Conservation (phyloP, 352 stramenopile genomes). For the Pilasporangium apinafurcum region DNA sequence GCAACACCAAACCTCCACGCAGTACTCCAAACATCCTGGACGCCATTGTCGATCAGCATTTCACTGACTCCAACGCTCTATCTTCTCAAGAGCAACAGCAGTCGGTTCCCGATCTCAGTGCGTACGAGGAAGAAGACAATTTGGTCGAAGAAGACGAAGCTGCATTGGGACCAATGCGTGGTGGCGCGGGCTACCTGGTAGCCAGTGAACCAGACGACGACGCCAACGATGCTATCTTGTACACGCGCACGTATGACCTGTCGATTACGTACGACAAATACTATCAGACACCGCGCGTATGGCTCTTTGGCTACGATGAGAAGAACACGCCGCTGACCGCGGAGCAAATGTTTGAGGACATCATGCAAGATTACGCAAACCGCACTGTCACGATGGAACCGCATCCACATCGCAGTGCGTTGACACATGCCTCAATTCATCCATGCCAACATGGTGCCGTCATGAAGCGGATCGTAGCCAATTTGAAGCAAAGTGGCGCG, state of each 20-base stretch:
- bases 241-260: constrained; percentile 97
- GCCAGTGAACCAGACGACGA: constrained; percentile 74
- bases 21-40: constrained; percentile 34
- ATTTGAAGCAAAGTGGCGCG: constrained; percentile 51
- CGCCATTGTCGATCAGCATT: constrained; percentile 74
- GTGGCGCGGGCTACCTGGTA: constrained; percentile 38
- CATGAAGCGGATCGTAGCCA: constrained; percentile 98
- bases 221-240: constrained; percentile 89
- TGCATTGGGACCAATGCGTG: constrained; percentile 14
- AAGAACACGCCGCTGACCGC: constrained; percentile 80
- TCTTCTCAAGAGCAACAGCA: constrained; percentile 11
- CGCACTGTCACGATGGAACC: constrained; percentile 98
- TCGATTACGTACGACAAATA: constrained; percentile 99
- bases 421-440: constrained; percentile 95
- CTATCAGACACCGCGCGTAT: constrained; percentile 98
- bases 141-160: constrained; percentile 67
- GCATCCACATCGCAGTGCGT: constrained; percentile 89
- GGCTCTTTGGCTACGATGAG: constrained; percentile 96
- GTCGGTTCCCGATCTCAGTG: constrained; percentile 57
- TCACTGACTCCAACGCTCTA: constrained; percentile 12
- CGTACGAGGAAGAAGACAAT: constrained; percentile 78
- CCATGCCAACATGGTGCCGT: constrained; percentile 97
- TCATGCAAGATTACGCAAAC: constrained; percentile 99
- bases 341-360: constrained; percentile 97
- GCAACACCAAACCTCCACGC: not conserved